A percentile compares a stretch with the other conserved stretches of the same genome.
Evolutionary conservation across 208 protist genomes (phyloP).

Genomic region (Acanthamoeba healyi): DNA sequence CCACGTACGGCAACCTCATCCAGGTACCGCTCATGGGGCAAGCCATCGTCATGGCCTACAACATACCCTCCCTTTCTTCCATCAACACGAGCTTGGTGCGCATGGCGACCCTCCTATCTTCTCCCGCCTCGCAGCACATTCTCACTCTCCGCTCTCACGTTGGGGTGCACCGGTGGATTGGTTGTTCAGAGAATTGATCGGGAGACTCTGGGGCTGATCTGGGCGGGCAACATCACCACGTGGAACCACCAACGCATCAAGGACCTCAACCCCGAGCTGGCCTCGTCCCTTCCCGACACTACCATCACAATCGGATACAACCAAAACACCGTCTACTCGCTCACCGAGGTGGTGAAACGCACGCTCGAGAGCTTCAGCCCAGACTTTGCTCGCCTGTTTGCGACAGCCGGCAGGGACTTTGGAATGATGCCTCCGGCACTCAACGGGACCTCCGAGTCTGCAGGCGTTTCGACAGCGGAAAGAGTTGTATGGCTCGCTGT

Average conservation of each 20-base stretch:
- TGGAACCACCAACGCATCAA: slow-evolving; percentile 20
- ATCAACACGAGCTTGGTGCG: neutral
- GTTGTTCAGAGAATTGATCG: neutral
- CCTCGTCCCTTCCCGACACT: neutral
- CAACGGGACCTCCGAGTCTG: neutral
- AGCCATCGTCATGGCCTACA: slow-evolving; percentile 61
- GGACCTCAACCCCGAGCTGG: neutral
- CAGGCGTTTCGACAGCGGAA: neutral
- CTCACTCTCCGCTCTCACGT: neutral
- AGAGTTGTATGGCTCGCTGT: neutral
- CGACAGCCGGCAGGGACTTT: neutral
- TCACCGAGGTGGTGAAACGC: neutral
- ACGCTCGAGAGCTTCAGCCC: slow-evolving; percentile 60
- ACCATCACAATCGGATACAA: slow-evolving; percentile 18
- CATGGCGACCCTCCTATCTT: too few species aligned
- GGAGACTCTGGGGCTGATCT: slow-evolving; percentile 45
- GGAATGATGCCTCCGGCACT: neutral
- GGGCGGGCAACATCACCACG: slow-evolving; percentile 61
- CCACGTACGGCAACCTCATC: neutral
- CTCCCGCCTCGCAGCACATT: too few species aligned
- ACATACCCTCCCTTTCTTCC: neutral
- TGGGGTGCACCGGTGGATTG: neutral
- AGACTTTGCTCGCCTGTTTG: neutral
- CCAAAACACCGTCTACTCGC: neutral
- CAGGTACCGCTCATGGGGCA: neutral